Conservation (phyloP, 768 basidiomycete species). For the Boletus reticuloceps region DNA sequence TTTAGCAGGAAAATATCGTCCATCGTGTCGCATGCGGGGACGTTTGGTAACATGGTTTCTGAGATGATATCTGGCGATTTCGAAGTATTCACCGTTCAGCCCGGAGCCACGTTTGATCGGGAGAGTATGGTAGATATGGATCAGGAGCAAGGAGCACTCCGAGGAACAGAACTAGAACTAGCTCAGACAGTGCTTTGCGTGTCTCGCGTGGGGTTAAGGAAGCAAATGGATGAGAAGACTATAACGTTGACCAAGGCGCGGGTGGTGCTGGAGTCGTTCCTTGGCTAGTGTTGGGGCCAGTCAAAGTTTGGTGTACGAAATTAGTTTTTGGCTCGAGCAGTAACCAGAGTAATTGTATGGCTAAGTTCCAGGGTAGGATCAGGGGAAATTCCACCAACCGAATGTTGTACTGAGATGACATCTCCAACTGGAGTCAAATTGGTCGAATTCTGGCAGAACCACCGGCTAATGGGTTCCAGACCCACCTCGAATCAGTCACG, state of each 20-base stretch:
- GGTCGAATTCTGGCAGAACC: too few species aligned
- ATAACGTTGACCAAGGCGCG: neutral
- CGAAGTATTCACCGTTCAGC: neutral
- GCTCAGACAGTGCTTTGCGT: neutral
- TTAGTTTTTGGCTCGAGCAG: too few species aligned
- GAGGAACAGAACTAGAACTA: neutral
- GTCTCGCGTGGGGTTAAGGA: neutral
- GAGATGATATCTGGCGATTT: conserved; percentile 1
- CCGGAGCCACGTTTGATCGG: neutral
- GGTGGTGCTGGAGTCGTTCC: neutral
- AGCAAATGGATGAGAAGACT: neutral
- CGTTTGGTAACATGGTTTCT: neutral
- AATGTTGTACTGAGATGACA: too few species aligned
- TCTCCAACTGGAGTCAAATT: too few species aligned
- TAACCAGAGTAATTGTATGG: too few species aligned
- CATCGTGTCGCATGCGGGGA: neutral
- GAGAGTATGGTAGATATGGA: neutral
- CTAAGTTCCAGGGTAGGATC: too few species aligned
- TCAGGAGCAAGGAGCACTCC: neutral
- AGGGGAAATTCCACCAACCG: too few species aligned
- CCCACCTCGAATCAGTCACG: too few species aligned
- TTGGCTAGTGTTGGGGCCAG: neutral
- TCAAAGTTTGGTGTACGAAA: too few species aligned
- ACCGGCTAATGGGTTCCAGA: too few species aligned
- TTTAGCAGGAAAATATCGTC: neutral